Evolutionary conservation across 805 yeast genomes (phyloP).

Genomic region (Kodamaea neixiangensis): DNA sequence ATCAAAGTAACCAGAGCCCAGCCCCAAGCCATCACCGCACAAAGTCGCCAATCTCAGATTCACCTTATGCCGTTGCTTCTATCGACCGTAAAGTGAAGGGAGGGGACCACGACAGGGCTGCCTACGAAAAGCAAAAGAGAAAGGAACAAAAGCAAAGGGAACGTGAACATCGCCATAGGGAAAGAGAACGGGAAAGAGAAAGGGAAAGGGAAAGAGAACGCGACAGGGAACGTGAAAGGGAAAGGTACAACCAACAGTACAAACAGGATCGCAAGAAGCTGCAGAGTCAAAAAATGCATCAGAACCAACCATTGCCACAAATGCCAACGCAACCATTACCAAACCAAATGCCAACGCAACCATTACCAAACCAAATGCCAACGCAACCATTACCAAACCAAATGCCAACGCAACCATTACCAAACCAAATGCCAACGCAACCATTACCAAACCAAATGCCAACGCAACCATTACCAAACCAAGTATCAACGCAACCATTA

Average conservation of each 20-base stretch:
- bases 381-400: background rate
- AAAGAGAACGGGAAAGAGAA: conserved; percentile 4
- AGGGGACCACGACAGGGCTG: conserved; percentile 1
- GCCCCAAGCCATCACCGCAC: background rate
- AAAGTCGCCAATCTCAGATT: background rate
- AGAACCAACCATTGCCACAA: background rate
- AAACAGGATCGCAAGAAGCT: background rate
- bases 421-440: background rate
- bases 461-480: conserved; percentile 1
- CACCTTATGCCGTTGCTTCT: conserved; percentile 6
- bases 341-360: background rate
- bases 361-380: background rate
- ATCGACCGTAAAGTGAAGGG: background rate
- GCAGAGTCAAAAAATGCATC: background rate
- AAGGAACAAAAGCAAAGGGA: background rate
- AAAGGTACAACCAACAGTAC: background rate
- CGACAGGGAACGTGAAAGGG: conserved; percentile 3
- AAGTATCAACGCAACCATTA: background rate
- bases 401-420: background rate
- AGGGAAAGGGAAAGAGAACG: conserved; percentile 4
- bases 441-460: background rate
- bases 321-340: background rate
- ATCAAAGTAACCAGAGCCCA: background rate
- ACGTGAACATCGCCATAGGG: conserved; percentile 4
- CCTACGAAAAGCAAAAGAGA: background rate